Evolutionary conservation across 441 rosid genomes (phyloP), one percentile per base, ranked within the genome.

Genomic region (Populus tomentosa): DNA sequence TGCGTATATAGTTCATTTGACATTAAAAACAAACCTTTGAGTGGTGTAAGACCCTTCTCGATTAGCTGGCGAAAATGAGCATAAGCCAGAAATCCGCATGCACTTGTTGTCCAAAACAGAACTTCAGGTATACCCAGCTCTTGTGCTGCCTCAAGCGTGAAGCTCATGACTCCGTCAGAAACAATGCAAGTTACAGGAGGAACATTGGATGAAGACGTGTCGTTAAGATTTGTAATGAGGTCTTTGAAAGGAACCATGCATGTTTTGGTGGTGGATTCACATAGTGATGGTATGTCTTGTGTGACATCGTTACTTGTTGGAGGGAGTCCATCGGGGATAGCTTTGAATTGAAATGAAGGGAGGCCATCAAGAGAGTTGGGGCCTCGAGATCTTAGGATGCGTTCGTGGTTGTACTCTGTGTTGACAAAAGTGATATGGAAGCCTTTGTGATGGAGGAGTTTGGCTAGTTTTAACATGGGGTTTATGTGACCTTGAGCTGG

Each of bases 401-500:
- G 88, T 3, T 38, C 53, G 69, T 86, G 87, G 81, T 86, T 88
- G 82, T 70, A 85, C 32, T 85, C 88, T 2, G 32, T 30, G 32
- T 30, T 30, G 32, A 30, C 32, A 30, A 30, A 30, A 30, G 32
- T 30, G 32, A 30, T 30, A 21, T 86, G 86, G 73, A 85, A 86
- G 77, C 89, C 87, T 14, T 30, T 67, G 67, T 50, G 71, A 84
- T 85, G 80, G n/a, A 88, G 87, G 16, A 86, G 80, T 67, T 88
- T 88, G 21, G 91, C 88, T 0, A 86, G 67, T 26, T 82, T 86
- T 9, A 86, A 76, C 89, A 86, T 83, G 5, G 91, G 91, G 64
- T 82, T 88, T 13, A 88, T 75, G 81, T 88, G 91, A 35, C 89
- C 89, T 80, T 88, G 89, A 8, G 91, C 88, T 13, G 89, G 91